Evolutionary conservation across 176 grass and related monocot genomes (phyloP).

Genomic region (Saccharum spontaneum): DNA sequence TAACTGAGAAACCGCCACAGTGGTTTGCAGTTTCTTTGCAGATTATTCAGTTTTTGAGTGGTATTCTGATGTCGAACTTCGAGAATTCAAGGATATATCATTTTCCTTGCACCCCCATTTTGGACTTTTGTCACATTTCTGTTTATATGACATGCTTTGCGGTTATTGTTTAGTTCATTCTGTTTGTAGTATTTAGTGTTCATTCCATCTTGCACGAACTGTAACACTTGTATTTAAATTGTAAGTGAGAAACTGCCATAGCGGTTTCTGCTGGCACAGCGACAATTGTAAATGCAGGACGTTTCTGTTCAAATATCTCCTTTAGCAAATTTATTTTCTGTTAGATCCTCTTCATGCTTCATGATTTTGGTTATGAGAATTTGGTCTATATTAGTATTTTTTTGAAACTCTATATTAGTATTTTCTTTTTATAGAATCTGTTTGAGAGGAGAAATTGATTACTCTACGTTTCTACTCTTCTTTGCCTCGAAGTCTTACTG

Average conservation of each 20-base stretch:
- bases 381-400: not conserved
- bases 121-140: not conserved
- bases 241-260: slow-evolving; percentile 14
- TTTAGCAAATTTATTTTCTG: not conserved
- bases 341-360: not conserved
- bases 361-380: not conserved
- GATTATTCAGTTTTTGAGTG: not conserved
- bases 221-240: not conserved
- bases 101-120: not conserved
- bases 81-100: not conserved
- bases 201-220: not conserved
- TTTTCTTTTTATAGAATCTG: not conserved
- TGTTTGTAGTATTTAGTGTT: not conserved
- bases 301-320: slow-evolving; percentile 9
- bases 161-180: not conserved
- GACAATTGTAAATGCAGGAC: slow-evolving; percentile 13
- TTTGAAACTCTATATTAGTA: not conserved
- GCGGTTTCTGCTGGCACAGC: not conserved
- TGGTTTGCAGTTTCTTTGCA: slow-evolving; percentile 17
- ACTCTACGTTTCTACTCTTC: not conserved
- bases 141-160: not conserved
- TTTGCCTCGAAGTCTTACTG: not conserved
- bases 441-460: slow-evolving; percentile 6
- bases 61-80: not conserved
- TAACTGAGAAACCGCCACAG: not conserved